These are phyloP conservation scores for Aleurites moluccanus DNA, from an alignment of 441 rosid genomes.

Conservation along the genomic window DNA sequence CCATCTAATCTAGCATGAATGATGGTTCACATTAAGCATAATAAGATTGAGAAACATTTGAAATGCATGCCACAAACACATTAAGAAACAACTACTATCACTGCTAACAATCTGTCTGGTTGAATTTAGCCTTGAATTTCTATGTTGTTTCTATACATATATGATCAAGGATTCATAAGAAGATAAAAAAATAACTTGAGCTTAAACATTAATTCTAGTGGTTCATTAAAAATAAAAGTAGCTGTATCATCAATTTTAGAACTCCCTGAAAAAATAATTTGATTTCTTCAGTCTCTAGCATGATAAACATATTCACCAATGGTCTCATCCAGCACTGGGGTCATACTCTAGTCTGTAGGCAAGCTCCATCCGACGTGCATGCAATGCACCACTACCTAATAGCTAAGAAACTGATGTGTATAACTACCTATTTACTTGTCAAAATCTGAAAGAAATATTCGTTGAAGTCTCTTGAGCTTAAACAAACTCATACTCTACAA, in stretches of 20 bases:
- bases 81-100: background rate
- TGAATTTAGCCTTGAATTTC: background rate
- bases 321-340: background rate
- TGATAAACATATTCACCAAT: background rate
- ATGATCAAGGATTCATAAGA: background rate
- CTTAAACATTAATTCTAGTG: background rate
- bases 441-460: background rate
- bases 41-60: background rate
- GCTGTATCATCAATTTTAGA: background rate
- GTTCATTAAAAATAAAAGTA: background rate
- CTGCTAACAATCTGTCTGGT: slow-evolving; percentile 1
- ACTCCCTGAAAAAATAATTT: background rate
- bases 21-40: background rate
- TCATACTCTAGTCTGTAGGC: background rate
- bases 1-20: background rate
- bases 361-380: background rate
- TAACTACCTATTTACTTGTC: background rate
- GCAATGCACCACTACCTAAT: background rate
- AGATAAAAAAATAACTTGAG: background rate
- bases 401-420: background rate
- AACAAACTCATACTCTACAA: background rate
- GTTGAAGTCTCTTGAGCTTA: background rate
- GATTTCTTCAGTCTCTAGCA: background rate
- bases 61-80: slow-evolving; percentile 14
- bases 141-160: background rate